phyloP scores from a whole-genome alignment of 306 rosid species.

The Cucumis hystrix region DNA sequence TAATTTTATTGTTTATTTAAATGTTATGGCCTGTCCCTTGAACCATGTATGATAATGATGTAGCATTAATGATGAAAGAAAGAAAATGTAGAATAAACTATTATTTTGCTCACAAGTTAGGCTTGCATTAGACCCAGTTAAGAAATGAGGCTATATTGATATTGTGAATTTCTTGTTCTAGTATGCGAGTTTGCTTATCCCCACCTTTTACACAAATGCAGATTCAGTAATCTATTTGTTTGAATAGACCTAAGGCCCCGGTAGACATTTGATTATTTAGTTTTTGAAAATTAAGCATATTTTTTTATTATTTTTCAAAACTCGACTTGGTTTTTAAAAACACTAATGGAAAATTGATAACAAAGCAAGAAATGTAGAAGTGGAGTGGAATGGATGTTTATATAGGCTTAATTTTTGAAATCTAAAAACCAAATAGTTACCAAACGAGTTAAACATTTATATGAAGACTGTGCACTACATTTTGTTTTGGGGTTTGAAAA shows the following conservation, averaged over 20 bases:
- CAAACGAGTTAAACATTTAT: no score
- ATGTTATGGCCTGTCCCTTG: background rate
- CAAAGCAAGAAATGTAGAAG: no score
- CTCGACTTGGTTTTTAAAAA: no score
- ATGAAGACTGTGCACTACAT: background rate
- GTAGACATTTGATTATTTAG: no score
- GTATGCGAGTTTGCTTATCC: background rate
- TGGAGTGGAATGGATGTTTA: no score
- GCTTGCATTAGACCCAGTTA: background rate
- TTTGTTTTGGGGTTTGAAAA: constrained; percentile 7
- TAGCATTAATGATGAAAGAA: background rate
- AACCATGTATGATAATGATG: background rate
- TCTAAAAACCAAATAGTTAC: no score
- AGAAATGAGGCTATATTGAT: background rate
- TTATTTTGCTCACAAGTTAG: background rate
- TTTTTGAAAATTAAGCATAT: no score
- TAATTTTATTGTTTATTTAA: constrained; percentile 5
- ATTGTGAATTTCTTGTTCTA: background rate
- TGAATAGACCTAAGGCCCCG: background rate
- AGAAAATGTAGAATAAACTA: background rate
- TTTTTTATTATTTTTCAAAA: no score
- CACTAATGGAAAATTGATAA: no score
- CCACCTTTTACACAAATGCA: background rate
- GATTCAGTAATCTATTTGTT: background rate
- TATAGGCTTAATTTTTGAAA: no score